phyloP scores from a whole-genome alignment of 352 stramenopile genomes.

The Phytophthora hibernalis region DNA sequence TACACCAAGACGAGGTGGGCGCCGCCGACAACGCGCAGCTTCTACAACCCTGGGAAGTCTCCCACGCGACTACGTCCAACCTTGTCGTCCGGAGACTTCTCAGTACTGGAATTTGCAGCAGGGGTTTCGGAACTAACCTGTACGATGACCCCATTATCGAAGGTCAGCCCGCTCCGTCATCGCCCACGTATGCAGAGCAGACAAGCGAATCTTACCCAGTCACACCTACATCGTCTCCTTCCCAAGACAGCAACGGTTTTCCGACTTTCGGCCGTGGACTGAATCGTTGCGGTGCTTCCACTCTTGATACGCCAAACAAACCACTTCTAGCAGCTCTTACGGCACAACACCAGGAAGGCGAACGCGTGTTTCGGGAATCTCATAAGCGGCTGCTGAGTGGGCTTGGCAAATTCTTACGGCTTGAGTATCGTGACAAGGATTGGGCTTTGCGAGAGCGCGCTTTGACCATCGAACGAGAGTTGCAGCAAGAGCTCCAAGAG shows the following conservation, averaged over 20 bases:
- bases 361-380: slow-evolving; percentile 48
- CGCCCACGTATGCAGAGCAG: slow-evolving; percentile 37
- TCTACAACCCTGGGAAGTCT: slow-evolving; percentile 45
- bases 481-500: slow-evolving; percentile 63
- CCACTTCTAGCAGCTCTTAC: slow-evolving; percentile 43
- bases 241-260: slow-evolving; percentile 17
- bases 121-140: slow-evolving; percentile 36
- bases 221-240: slow-evolving; percentile 20
- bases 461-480: slow-evolving; percentile 66
- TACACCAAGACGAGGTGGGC: slow-evolving; percentile 35
- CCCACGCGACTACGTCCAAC: slow-evolving; percentile 33
- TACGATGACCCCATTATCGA: slow-evolving; percentile 51
- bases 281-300: slow-evolving; percentile 33
- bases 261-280: slow-evolving; percentile 23
- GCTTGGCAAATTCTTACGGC: slow-evolving; percentile 67
- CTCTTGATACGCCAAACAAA: slow-evolving; percentile 47
- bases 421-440: slow-evolving; percentile 55
- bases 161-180: slow-evolving; percentile 39
- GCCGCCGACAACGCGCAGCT: slow-evolving; percentile 39
- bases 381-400: slow-evolving; percentile 56
- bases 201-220: slow-evolving; percentile 17
- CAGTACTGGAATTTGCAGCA: slow-evolving; percentile 29
- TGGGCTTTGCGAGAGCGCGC: slow-evolving; percentile 61
- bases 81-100: slow-evolving; percentile 39
- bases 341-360: slow-evolving; percentile 48